Conservation (phyloP, 2,329 filamentous ascomycete genomes). For the Sporothrix schenckii region DNA sequence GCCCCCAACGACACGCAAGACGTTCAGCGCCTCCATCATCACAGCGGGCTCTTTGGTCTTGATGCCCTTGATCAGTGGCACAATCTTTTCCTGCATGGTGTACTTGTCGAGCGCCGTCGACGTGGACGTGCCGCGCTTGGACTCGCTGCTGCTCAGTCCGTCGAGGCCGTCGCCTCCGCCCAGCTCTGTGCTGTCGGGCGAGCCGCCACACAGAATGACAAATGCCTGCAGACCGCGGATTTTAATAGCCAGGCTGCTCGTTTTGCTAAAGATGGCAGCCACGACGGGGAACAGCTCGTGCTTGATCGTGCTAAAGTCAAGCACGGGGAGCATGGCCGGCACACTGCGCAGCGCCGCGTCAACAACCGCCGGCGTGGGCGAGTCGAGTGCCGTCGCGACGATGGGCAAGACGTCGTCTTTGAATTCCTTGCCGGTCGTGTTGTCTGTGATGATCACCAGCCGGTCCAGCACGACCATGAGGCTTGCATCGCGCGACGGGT, state of each 20-base stretch:
- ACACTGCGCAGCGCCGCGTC: conserved; percentile 81
- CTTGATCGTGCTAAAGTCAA: conserved; percentile 96
- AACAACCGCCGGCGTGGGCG: conserved; percentile 83
- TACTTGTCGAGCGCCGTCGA: conserved; percentile 92
- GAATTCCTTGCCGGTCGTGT: conserved; percentile 88
- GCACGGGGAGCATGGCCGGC: conserved; percentile 76
- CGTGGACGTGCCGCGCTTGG: conserved; percentile 62
- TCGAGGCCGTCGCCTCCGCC: conserved; percentile 72
- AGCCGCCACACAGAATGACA: conserved; percentile 82
- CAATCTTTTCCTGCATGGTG: conserved; percentile 96
- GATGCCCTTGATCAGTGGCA: conserved; percentile 86
- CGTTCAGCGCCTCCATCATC: conserved; percentile 88
- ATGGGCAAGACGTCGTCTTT: conserved; percentile 93
- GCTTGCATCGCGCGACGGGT: conserved; percentile 81
- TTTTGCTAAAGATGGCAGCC: conserved; percentile 86
- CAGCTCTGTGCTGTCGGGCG: conserved; percentile 51
- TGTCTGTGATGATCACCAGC: conserved; percentile 72
- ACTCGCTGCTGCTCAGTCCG: conserved; percentile 59
- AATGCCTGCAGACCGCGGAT: conserved; percentile 90
- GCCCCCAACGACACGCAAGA: conserved; percentile 80
- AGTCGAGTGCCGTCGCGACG: conserved; percentile 80
- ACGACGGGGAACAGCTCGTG: conserved; percentile 95
- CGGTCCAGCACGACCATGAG: conserved; percentile 90
- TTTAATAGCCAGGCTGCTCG: conserved; percentile 92
- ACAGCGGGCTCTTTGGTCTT: conserved; percentile 98